phyloP scores from a whole-genome alignment of 805 yeast species.

The Jamesozyma spencerorum region DNA sequence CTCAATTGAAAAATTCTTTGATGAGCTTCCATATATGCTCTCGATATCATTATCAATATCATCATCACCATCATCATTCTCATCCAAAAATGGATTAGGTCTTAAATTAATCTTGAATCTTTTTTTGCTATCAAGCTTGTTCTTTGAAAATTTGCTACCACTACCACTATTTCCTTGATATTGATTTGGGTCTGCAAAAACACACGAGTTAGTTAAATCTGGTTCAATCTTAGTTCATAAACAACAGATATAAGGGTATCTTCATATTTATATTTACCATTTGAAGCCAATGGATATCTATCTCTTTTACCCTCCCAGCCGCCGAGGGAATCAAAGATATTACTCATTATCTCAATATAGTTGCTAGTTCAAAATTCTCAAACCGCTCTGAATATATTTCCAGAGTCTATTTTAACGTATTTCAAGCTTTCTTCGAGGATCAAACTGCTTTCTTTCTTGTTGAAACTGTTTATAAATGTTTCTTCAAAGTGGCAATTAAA shows the following conservation, averaged over 20 bases:
- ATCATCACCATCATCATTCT: conserved; percentile 7
- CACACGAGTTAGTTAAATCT: no score
- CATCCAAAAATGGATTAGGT: conserved; percentile 21
- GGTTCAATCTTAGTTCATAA: no score
- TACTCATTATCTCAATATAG: no score
- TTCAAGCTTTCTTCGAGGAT: no score
- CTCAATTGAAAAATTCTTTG: conserved; percentile 5
- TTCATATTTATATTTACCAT: not conserved
- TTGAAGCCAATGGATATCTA: no score
- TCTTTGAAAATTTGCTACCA: not conserved
- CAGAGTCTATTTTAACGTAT: no score
- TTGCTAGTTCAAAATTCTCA: no score
- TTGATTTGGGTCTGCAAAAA: no score
- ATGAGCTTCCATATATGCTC: not conserved
- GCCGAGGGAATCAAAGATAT: no score
- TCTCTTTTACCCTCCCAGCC: no score
- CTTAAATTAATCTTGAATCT: conserved; percentile 13
- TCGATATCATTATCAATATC: not conserved
- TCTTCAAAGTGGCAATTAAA: not conserved
- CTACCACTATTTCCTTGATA: not conserved
- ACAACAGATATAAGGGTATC: not conserved
- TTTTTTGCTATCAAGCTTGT: not conserved
- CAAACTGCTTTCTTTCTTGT: not conserved
- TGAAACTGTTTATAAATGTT: no score
- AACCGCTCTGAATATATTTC: no score